These are phyloP conservation scores for Uncinocarpus reesii DNA, from an alignment of 2,329 filamentous ascomycete species.

Conservation along the genomic window DNA sequence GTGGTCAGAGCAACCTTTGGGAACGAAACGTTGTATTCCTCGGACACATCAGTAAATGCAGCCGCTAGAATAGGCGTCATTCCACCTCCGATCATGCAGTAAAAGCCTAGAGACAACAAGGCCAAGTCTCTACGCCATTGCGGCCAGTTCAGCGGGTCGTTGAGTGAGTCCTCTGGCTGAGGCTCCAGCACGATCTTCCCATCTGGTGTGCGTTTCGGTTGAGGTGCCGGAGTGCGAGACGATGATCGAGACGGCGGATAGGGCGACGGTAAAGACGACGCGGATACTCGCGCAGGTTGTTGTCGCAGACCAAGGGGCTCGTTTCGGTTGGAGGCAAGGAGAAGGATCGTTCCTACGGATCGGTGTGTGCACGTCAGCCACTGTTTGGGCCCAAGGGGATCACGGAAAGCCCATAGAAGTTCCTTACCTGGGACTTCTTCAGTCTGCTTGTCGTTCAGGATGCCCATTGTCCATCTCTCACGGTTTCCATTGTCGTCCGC, in stretches of 20 bases:
- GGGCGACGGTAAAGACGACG: constrained; percentile 44
- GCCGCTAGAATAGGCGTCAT: constrained; percentile 86
- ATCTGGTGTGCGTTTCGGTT: constrained; percentile 66
- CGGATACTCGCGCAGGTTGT: constrained; percentile 51
- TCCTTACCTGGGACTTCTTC: constrained; percentile 73
- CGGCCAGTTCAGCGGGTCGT: constrained; percentile 91
- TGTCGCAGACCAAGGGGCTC: constrained; percentile 52
- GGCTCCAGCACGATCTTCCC: constrained; percentile 80
- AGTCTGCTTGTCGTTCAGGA: constrained; percentile 68
- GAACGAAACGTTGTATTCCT: constrained; percentile 54
- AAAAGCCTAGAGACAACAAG: constrained; percentile 73
- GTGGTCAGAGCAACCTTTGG: constrained; percentile 75
- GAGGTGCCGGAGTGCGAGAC: constrained; percentile 25
- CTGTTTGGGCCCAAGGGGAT: background rate
- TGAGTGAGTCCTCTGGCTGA: constrained; percentile 79
- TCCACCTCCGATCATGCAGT: constrained; percentile 85
- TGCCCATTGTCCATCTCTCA: constrained; percentile 56
- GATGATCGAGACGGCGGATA: constrained; percentile 34
- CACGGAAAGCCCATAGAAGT: background rate
- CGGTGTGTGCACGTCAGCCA: background rate
- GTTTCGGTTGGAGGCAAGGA: constrained; percentile 51
- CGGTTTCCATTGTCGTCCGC: constrained; percentile 11
- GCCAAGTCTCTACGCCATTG: constrained; percentile 69
- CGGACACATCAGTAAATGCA: constrained; percentile 72
- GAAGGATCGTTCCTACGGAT: constrained; percentile 48